These are phyloP conservation scores for Capsicum pubescens DNA, from an alignment of 257 asterid species.

Conservation along the genomic window DNA sequence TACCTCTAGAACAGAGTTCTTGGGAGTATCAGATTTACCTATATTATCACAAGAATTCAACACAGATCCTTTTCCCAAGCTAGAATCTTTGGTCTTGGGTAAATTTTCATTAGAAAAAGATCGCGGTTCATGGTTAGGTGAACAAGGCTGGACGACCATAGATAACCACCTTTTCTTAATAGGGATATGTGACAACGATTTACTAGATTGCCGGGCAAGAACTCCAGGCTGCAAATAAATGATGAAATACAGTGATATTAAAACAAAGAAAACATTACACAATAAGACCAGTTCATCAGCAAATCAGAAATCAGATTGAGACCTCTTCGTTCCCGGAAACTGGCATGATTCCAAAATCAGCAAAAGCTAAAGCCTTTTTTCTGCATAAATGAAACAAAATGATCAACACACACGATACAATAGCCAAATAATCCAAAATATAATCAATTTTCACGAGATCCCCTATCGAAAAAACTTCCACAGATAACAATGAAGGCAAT, in stretches of 20 bases:
- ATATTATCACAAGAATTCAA: constrained; percentile 32
- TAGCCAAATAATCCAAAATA: neutral
- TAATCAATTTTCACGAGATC: neutral
- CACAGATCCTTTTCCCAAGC: constrained; percentile 36
- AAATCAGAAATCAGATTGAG: neutral
- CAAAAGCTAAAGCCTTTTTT: neutral
- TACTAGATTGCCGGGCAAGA: constrained; percentile 49
- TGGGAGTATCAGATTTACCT: constrained; percentile 43
- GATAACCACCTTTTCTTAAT: constrained; percentile 78
- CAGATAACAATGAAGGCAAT: neutral
- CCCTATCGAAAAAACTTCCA: neutral
- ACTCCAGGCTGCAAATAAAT: constrained; percentile 50
- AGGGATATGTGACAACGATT: constrained; percentile 60
- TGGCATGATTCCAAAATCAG: constrained; percentile 26
- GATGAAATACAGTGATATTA: constrained; percentile 6
- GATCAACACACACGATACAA: neutral
- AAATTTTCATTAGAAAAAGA: constrained; percentile 35
- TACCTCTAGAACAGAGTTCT: constrained; percentile 36
- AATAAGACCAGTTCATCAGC: constrained; percentile 11
- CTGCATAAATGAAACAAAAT: neutral
- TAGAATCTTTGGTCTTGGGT: constrained; percentile 36
- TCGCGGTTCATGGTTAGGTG: constrained; percentile 51
- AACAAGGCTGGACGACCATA: constrained; percentile 40
- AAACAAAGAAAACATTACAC: neutral
- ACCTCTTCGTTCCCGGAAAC: constrained; percentile 28